phyloP scores from a whole-genome alignment of 306 rosid genomes.

The Cucurbita maxima region DNA sequence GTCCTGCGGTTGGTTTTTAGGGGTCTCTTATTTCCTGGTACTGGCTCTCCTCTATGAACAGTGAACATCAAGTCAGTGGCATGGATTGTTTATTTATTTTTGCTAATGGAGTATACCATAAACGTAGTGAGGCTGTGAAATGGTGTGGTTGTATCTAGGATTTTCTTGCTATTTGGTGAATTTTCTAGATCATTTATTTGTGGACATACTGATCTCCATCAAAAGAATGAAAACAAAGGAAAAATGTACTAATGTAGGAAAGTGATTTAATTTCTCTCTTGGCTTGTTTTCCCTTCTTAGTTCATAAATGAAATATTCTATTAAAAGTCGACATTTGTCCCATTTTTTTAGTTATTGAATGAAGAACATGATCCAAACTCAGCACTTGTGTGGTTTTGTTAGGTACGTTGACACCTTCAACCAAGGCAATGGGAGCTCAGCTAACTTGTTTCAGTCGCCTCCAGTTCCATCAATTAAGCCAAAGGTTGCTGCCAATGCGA shows the following conservation, averaged over 20 bases:
- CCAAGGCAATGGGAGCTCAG: conserved; percentile 56
- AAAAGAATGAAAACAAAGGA: not conserved
- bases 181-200: not conserved
- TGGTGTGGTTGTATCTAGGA: not conserved
- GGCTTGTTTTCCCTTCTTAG: not conserved
- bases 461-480: conserved; percentile 55
- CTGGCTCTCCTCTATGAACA: not conserved
- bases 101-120: not conserved
- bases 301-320: not conserved
- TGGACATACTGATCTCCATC: not conserved
- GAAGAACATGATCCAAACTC: not conserved
- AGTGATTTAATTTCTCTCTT: not conserved
- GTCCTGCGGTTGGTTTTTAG: not conserved
- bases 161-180: not conserved
- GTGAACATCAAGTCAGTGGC: not conserved
- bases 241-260: not conserved
- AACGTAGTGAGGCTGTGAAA: not conserved
- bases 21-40: not conserved
- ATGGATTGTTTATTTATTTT: not conserved
- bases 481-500: conserved; percentile 42
- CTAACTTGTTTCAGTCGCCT: conserved; percentile 61
- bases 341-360: not conserved
- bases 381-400: conserved; percentile 13
- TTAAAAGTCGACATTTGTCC: not conserved
- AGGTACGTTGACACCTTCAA: conserved; percentile 95